Evolutionary conservation across 148 eudicot genomes (phyloP), one percentile per base, ranked within the genome.

Genomic region (Amaranthus hypochondriacus): DNA sequence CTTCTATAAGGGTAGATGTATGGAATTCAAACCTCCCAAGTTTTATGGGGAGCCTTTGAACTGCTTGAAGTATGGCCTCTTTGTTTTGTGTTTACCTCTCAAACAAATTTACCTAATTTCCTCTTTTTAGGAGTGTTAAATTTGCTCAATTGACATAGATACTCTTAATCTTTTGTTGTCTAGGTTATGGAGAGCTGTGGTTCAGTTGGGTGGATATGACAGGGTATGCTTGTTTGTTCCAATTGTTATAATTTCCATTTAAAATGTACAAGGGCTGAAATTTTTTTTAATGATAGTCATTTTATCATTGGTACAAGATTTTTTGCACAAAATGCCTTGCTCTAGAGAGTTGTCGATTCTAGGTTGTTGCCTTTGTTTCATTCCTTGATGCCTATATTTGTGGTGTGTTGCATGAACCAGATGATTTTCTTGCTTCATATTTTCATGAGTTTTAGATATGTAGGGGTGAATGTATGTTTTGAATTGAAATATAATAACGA

Each of bases 131-230:
- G 13, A 8, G 6, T 66, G 59, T 15, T 48, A 7, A 63, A 49
- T 9, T 28, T 21, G 13, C 62, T 78, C 52, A 7, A 67, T 56
- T 75, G 68, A 75, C 59, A 14, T 67, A 11, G 56, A 5, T 9
- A 48, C 14, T 70, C 56, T 62, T 66, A 52, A 58, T 66, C 63
- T 58, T 78, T 13, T 73, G 70, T 63, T 66, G 54, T 75, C 63
- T 78, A 95, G 99, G 90, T 84, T 95, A 80, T 95, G 97, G 96
- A 92, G 91, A 86, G 83, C 91, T 74, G 96, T 90, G 76, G 78
- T 83, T 66, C 82, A 79, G 75, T 78, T 92, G 84, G 97, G 99
- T 73, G 99, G 99, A 62, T 95, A 95, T 81, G 99, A 95, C 62
- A 84, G 88, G 96, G 99, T 95, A 90, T 80, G 81, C 15, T 70